Evolutionary conservation across 2,329 filamentous ascomycete genomes (phyloP), one percentile per base, ranked within the genome.

Genomic region (Ophiostoma sp.): DNA sequence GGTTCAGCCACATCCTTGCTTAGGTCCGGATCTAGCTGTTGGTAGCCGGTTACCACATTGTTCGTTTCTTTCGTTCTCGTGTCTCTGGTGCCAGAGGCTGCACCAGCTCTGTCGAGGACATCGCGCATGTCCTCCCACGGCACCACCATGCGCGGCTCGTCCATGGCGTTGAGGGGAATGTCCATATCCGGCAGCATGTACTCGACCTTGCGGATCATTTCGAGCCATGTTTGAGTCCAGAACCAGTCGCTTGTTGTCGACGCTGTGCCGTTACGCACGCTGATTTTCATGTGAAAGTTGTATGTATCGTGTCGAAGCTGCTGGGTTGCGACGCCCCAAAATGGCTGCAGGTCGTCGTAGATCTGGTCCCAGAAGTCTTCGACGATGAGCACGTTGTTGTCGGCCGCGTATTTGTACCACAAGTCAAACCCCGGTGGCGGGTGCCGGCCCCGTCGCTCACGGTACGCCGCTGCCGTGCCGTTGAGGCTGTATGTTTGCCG

Each of bases 291-390:
- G 72, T 87, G 85, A 67, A 81, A 87, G 62, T 82, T 80, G 71
- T 76, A 77, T 0, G 85, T 81, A 70, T 86, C 83, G 71, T 81
- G 81, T 68, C 83, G 83, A 60, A 86, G 81, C 52, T 72, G 71
- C 4, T 68, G 64, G 0, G 76, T 69, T 0, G 73, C 68, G 45
- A 86, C 76, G 1, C 79, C 84, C 86, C 85, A 88, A 73, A 85
- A 87, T 1, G 86, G 86, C 63, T 82, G 78, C 67, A 88, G 73
- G 74, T 89, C 86, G 71, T 86, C 82, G 77, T 87, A 86, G 69
- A 89, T 85, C 69, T 86, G 85, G 73, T 87, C 84, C 76, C 87
- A 89, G 73, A 85, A 89, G 67, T 86, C 83, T 73, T 89, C 86
- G 52, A 89, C 79, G 9, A 88, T 79, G 68, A 87, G 76, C n/a